phyloP scores from a whole-genome alignment of 495 filamentous ascomycete genomes.

The Annulohypoxylon stygium region DNA sequence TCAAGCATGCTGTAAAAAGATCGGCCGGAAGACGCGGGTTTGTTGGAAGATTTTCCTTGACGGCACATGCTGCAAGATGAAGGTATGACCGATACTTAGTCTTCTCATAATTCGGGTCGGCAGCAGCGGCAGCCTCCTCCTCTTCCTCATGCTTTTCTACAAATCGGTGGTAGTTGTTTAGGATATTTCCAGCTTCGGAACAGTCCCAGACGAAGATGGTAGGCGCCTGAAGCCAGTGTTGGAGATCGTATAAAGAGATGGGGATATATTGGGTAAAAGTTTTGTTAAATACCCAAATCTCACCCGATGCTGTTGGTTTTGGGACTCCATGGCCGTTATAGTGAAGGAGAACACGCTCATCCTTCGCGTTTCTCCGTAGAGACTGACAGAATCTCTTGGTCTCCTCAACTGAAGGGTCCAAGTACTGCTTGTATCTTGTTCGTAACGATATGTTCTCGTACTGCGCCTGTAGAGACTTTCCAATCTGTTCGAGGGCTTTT shows the following conservation, averaged over 20 bases:
- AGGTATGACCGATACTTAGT: slow-evolving; percentile 78
- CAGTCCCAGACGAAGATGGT: slow-evolving; percentile 98
- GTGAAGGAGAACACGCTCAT: slow-evolving; percentile 94
- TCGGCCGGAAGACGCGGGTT: slow-evolving; percentile 95
- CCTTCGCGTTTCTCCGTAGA: slow-evolving; percentile 89
- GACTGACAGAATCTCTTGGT: slow-evolving; percentile 95
- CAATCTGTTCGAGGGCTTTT: slow-evolving; percentile 93
- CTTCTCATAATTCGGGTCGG: slow-evolving; percentile 79
- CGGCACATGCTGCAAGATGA: slow-evolving; percentile 90
- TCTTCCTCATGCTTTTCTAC: slow-evolving; percentile 93
- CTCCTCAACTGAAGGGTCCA: slow-evolving; percentile 96
- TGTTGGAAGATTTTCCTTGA: slow-evolving; percentile 93
- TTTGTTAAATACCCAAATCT: slow-evolving; percentile 99
- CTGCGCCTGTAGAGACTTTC: slow-evolving; percentile 92
- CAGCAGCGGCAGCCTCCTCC: slow-evolving; percentile 75
- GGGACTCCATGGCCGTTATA: slow-evolving; percentile 99
- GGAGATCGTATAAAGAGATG: slow-evolving; percentile 94
- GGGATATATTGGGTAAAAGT: slow-evolving; percentile 99
- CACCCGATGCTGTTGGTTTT: slow-evolving; percentile 92
- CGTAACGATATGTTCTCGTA: slow-evolving; percentile 95
- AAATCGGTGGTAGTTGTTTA: slow-evolving; percentile 93
- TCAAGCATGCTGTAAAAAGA: slow-evolving; percentile 95
- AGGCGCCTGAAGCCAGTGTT: slow-evolving; percentile 94
- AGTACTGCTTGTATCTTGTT: slow-evolving; percentile 94
- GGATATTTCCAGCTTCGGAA: slow-evolving; percentile 94